phyloP scores from a whole-genome alignment of 2,329 filamentous ascomycete genomes.

The Hymenotorrendiella dingleyae region DNA sequence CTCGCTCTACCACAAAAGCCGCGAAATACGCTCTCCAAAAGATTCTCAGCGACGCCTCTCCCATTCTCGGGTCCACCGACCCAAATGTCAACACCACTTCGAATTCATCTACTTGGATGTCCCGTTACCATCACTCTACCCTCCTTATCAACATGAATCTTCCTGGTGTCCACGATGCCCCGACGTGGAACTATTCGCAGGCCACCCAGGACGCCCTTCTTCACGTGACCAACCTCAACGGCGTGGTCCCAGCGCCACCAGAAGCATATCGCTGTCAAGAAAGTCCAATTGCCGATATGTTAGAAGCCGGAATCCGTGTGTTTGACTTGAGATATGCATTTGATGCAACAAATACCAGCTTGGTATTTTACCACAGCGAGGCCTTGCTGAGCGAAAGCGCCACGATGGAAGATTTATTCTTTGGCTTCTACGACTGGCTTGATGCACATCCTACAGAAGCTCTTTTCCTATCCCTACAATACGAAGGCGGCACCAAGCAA shows the following conservation, averaged over 20 bases:
- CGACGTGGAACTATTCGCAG: conserved; percentile 45
- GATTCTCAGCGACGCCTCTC: conserved; percentile 36
- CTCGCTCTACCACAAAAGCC: too few species aligned
- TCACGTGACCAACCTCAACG: conserved; percentile 36
- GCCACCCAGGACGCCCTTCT: conserved; percentile 36
- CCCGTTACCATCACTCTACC: conserved; percentile 35
- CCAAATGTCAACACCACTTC: conserved; percentile 14
- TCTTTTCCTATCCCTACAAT: conserved; percentile 42
- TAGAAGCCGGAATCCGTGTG: conserved; percentile 42
- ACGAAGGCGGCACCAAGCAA: conserved; percentile 35
- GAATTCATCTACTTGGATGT: conserved; percentile 45
- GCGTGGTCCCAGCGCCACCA: conserved; percentile 25
- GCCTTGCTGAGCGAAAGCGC: conserved; percentile 40
- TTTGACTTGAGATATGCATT: conserved; percentile 46
- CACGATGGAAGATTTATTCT: conserved; percentile 39
- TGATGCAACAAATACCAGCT: conserved; percentile 38
- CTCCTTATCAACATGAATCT: conserved; percentile 42
- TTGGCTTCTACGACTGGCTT: conserved; percentile 43
- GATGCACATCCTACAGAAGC: conserved; percentile 40
- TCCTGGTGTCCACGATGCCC: conserved; percentile 44
- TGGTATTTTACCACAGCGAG: conserved; percentile 44
- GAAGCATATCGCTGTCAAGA: conserved; percentile 39
- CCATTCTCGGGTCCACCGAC: conserved; percentile 37
- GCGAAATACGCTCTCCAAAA: conserved; percentile 38
- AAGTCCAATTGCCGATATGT: conserved; percentile 32